Conservation (phyloP, 164 flowering plant species). For the Stephania yunnanensis region DNA sequence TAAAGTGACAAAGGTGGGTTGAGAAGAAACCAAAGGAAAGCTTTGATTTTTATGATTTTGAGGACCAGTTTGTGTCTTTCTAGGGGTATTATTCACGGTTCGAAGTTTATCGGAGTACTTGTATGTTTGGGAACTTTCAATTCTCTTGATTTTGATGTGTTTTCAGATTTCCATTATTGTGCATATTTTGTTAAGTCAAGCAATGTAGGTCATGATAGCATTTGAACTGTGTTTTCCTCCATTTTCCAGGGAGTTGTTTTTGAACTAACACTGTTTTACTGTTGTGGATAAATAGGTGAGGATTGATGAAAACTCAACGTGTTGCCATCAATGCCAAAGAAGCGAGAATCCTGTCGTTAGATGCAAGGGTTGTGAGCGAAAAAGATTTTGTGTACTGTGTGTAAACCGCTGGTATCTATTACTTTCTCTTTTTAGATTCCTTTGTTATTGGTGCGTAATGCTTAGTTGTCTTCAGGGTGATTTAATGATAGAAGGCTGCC, state of each 20-base stretch:
- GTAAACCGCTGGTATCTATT: conserved; percentile 29
- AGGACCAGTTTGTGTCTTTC: not conserved
- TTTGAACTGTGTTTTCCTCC: not conserved
- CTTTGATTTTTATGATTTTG: too few species aligned
- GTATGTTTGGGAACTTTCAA: not conserved
- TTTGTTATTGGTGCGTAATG: not conserved
- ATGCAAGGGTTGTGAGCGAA: conserved; percentile 32
- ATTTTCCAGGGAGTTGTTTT: not conserved
- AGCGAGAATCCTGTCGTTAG: conserved; percentile 32
- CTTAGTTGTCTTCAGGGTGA: not conserved
- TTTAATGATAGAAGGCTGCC: not conserved
- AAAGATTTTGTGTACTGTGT: conserved; percentile 41
- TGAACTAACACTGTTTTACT: not conserved
- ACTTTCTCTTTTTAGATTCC: not conserved
- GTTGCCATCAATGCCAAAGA: conserved; percentile 52
- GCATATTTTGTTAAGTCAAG: too few species aligned
- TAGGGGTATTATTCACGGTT: not conserved
- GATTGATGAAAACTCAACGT: conserved; percentile 21
- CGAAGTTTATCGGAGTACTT: not conserved
- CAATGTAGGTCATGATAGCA: not conserved
- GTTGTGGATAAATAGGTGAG: not conserved
- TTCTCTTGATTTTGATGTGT: not conserved
- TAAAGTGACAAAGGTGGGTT: not conserved
- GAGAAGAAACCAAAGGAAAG: not conserved
- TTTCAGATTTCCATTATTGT: not conserved